phyloP scores from a whole-genome alignment of 2,329 filamentous ascomycete genomes.

The Aspergillus brasiliensis region DNA sequence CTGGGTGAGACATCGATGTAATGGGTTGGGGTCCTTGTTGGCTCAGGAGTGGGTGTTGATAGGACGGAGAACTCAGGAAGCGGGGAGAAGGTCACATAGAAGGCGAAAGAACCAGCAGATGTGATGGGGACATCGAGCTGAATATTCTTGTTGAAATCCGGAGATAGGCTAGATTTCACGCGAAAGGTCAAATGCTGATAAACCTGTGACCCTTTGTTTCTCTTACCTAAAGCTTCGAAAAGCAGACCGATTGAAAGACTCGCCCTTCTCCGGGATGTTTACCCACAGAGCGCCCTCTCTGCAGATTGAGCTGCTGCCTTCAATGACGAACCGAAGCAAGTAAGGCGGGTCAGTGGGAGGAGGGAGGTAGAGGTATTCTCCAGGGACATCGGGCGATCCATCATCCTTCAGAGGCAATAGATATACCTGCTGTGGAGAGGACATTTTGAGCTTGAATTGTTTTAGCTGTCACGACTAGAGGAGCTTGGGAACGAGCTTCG shows the following conservation, averaged over 20 bases:
- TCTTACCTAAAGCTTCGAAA: constrained; percentile 89
- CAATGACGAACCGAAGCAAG: constrained; percentile 82
- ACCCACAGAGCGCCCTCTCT: constrained; percentile 93
- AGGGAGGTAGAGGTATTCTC: constrained; percentile 89
- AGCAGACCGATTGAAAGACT: constrained; percentile 72
- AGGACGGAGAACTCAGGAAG: constrained; percentile 73
- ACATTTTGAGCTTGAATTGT: constrained; percentile 9
- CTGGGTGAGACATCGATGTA: constrained; percentile 93
- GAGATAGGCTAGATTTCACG: constrained; percentile 62
- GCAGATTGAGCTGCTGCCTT: constrained; percentile 94
- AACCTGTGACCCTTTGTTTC: constrained; percentile 12
- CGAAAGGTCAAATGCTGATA: constrained; percentile 15
- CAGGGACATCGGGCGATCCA: constrained; percentile 84
- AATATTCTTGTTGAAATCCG: constrained; percentile 89
- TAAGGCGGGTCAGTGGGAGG: constrained; percentile 73
- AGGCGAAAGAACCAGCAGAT: constrained; percentile 84
- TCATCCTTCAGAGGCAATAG: constrained; percentile 88
- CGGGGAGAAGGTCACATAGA: constrained; percentile 89
- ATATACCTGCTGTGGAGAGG: constrained; percentile 66
- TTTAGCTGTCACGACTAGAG: neutral
- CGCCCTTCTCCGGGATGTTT: constrained; percentile 80
- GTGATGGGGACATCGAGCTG: constrained; percentile 87
- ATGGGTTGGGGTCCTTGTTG: constrained; percentile 73
- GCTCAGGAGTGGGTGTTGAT: constrained; percentile 52
- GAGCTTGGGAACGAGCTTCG: neutral